Evolutionary conservation across 2,329 filamentous ascomycete genomes (phyloP).

Genomic region (Cordyceps militaris): DNA sequence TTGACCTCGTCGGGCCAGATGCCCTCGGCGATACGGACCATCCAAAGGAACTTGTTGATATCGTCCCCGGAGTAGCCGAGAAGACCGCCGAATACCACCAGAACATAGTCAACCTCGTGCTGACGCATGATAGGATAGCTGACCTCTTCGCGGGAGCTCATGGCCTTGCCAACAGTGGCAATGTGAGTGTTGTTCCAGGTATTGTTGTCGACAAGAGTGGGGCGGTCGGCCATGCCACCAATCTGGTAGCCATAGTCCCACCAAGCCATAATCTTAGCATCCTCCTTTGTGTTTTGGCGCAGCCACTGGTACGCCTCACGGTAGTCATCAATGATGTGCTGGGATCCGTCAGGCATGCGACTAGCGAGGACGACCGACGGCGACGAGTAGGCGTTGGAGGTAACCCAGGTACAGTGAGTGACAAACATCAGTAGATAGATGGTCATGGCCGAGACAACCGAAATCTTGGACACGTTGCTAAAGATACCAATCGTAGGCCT

Average conservation of each 20-base stretch:
- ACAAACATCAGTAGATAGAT: conserved; percentile 90
- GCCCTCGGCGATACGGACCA: conserved; percentile 97
- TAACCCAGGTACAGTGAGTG: conserved; percentile 98
- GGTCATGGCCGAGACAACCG: conserved; percentile 65
- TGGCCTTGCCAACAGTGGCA: conserved; percentile 96
- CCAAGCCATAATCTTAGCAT: conserved; percentile 99
- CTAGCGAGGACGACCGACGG: conserved; percentile 95
- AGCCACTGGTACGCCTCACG: conserved; percentile 99
- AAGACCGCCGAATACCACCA: conserved; percentile 92
- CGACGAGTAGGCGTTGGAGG: conserved; percentile 96
- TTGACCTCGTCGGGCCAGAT: conserved; percentile 99
- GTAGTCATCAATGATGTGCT: conserved; percentile 99
- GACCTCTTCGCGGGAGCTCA: conserved; percentile 95
- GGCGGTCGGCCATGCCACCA: conserved; percentile 96
- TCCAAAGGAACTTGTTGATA: conserved; percentile 99
- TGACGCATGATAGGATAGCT: conserved; percentile 98
- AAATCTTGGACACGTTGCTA: conserved; percentile 66
- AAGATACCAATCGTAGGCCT: conserved; percentile 79
- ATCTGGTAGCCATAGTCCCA: conserved; percentile 99
- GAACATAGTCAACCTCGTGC: conserved; percentile 97
- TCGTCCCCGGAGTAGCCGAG: conserved; percentile 97
- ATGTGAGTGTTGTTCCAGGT: conserved; percentile 99
- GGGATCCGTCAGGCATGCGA: conserved; percentile 83
- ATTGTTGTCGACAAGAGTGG: conserved; percentile 97
- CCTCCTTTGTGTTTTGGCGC: conserved; percentile 87